Percentiles rank a stretch among this genome's conserved stretches.
phyloP scores from a whole-genome alignment of 2,329 filamentous ascomycete genomes.

The Chalaropsis thielavioides region DNA sequence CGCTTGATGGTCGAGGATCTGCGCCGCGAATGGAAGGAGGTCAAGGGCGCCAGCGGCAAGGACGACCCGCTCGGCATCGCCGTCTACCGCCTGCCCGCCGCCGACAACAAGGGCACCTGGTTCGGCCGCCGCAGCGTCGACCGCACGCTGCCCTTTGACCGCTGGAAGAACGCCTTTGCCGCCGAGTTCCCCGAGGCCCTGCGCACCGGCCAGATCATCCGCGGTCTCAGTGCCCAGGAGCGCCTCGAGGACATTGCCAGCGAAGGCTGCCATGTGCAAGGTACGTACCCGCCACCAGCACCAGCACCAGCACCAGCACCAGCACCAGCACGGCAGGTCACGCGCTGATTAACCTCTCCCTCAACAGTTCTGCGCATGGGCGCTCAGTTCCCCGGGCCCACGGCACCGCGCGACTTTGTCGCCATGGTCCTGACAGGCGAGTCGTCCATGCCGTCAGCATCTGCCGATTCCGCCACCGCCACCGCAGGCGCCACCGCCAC shows the following conservation, averaged over 20 bases:
- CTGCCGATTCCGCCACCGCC: not conserved
- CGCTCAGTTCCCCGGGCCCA: conserved; percentile 80
- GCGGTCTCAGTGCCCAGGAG: conserved; percentile 73
- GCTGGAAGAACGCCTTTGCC: conserved; percentile 63
- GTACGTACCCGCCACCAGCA: conserved; percentile 4
- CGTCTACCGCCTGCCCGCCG: conserved; percentile 64
- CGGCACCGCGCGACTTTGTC: conserved; percentile 76
- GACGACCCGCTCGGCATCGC: conserved; percentile 64
- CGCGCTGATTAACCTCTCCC: conserved; percentile 12
- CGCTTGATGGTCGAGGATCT: conserved; percentile 37
- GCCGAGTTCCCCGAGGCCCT: conserved; percentile 59
- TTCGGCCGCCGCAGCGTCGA: conserved; percentile 78
- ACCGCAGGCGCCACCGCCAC: not conserved
- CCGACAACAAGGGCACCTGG: conserved; percentile 77
- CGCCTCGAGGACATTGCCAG: conserved; percentile 47
- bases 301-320: no score
- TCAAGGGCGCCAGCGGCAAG: conserved; percentile 49
- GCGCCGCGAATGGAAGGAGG: conserved; percentile 76
- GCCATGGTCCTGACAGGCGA: conserved; percentile 51
- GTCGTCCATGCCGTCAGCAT: conserved; percentile 14
- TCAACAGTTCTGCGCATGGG: conserved; percentile 63
- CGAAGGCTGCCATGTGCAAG: conserved; percentile 9
- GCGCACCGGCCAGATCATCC: conserved; percentile 58
- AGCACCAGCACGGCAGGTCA: not conserved
- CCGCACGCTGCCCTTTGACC: conserved; percentile 58